Conservation (phyloP, 1,284 basidiomycete genomes). For the Trichosporon coremiiforme region DNA sequence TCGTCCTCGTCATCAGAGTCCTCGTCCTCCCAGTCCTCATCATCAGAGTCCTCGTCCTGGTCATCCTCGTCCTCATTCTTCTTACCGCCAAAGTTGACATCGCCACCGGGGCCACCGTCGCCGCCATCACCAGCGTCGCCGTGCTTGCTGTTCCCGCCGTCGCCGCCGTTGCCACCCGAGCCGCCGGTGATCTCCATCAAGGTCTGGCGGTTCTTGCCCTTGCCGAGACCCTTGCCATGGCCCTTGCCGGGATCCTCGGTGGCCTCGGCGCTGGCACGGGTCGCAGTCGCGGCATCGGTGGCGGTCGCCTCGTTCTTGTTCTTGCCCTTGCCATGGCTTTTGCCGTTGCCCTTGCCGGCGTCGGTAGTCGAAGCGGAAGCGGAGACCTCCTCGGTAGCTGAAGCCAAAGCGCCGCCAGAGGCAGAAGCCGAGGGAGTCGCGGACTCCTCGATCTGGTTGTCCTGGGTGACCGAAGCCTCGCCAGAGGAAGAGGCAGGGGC, state of each 20-base stretch:
- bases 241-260: background rate
- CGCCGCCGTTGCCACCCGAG: background rate
- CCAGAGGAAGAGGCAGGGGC: background rate
- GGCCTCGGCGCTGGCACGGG: too few species aligned
- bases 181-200: background rate
- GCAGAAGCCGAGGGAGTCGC: background rate
- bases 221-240: background rate
- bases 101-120: background rate
- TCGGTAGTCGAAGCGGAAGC: background rate
- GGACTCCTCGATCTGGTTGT: background rate
- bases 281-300: too few species aligned
- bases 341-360: background rate
- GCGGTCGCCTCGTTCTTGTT: background rate
- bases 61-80: background rate
- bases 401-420: background rate
- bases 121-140: background rate
- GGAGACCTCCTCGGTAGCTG: background rate
- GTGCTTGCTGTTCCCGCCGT: slow-evolving; percentile 4
- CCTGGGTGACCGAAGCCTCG: background rate
- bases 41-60: background rate
- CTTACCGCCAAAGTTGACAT: slow-evolving; percentile 1
- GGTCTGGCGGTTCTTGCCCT: background rate
- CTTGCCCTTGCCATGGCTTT: background rate
- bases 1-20: slow-evolving; percentile 3
- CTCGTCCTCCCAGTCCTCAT: background rate